Percentiles rank a stretch among this genome's conserved stretches.
Conservation (phyloP, 495 filamentous ascomycete genomes). For the Tirmania nivea region DNA sequence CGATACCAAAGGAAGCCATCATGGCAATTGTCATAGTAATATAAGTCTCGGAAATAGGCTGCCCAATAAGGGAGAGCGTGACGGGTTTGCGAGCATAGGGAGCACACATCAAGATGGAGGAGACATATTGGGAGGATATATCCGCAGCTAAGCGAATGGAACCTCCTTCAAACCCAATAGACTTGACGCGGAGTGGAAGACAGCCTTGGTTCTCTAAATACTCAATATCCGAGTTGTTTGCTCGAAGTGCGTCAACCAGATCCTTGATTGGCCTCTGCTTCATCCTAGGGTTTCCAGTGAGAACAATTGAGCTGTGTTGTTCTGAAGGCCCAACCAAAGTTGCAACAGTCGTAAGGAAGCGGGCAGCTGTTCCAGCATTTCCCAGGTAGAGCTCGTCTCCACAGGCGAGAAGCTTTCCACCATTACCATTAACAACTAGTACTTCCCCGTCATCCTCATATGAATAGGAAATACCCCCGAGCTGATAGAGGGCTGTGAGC, state of each 20-base stretch:
- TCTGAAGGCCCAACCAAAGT: constrained; percentile 50
- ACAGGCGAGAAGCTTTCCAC: constrained; percentile 61
- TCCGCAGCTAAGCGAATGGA: constrained; percentile 81
- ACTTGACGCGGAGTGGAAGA: constrained; percentile 62
- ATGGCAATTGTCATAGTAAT: constrained; percentile 98
- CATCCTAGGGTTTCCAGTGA: constrained; percentile 93
- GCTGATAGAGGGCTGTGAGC: constrained; percentile 62
- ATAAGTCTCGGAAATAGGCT: constrained; percentile 89
- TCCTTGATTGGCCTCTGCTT: constrained; percentile 84
- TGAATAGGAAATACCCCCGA: constrained; percentile 74
- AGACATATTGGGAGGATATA: constrained; percentile 93
- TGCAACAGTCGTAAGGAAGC: constrained; percentile 85
- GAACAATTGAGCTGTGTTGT: constrained; percentile 40
- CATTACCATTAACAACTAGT: constrained; percentile 73
- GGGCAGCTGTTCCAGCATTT: constrained; percentile 87
- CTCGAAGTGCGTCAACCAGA: constrained; percentile 73
- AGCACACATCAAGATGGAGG: constrained; percentile 87
- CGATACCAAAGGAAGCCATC: constrained; percentile 85
- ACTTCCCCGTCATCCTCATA: constrained; percentile 89
- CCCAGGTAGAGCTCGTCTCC: constrained; percentile 67
- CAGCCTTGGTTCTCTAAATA: constrained; percentile 64
- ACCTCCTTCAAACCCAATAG: constrained; percentile 76
- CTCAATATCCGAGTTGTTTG: constrained; percentile 61
- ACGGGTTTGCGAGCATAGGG: constrained; percentile 90
- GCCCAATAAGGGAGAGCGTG: constrained; percentile 70